Percentiles rank a stretch among this genome's conserved stretches.
Evolutionary conservation across 805 yeast species (phyloP).

Genomic region (Tanozyma kutaoensis): DNA sequence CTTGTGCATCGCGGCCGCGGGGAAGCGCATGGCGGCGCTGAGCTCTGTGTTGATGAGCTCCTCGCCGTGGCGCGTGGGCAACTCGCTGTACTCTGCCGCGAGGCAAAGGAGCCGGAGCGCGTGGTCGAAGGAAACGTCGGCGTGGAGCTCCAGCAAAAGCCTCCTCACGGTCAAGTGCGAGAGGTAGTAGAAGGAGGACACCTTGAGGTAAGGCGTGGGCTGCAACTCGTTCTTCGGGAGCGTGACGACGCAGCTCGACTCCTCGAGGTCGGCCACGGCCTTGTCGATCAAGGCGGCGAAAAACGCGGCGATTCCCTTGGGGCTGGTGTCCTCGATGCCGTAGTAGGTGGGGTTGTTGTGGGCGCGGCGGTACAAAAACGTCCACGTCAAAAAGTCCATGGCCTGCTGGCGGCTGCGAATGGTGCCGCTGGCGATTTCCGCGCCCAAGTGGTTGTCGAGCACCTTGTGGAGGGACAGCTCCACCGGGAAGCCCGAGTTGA

Average conservation of each 20-base stretch:
- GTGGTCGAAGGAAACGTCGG: no score
- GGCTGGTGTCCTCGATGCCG: slow-evolving; percentile 49
- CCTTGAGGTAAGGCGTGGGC: slow-evolving; percentile 73
- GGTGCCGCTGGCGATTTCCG: slow-evolving; percentile 64
- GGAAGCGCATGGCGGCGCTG: slow-evolving; percentile 46
- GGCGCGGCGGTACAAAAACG: slow-evolving; percentile 60
- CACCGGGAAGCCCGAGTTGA: slow-evolving; percentile 73
- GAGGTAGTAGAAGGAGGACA: slow-evolving; percentile 84
- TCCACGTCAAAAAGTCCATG: slow-evolving; percentile 64
- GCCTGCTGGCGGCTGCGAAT: slow-evolving; percentile 55
- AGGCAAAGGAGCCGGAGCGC: no score
- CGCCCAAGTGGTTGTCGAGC: slow-evolving; percentile 70
- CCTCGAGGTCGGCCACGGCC: slow-evolving; percentile 52
- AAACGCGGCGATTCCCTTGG: slow-evolving; percentile 43
- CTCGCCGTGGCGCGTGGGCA: slow-evolving; percentile 1
- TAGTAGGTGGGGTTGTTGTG: slow-evolving; percentile 70
- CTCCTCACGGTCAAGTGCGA: slow-evolving; percentile 81
- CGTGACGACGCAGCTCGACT: slow-evolving; percentile 55
- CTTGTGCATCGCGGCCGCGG: slow-evolving; percentile 39
- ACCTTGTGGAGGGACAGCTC: slow-evolving; percentile 69
- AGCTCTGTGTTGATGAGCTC: slow-evolving; percentile 38
- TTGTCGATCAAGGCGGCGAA: slow-evolving; percentile 54
- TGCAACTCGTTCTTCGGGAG: slow-evolving; percentile 34
- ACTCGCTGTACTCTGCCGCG: no score
- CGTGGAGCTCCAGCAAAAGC: slow-evolving; percentile 3